Base-by-base conservation (phyloP, 306 rosid species). In the Cucumis hystrix region DNA sequence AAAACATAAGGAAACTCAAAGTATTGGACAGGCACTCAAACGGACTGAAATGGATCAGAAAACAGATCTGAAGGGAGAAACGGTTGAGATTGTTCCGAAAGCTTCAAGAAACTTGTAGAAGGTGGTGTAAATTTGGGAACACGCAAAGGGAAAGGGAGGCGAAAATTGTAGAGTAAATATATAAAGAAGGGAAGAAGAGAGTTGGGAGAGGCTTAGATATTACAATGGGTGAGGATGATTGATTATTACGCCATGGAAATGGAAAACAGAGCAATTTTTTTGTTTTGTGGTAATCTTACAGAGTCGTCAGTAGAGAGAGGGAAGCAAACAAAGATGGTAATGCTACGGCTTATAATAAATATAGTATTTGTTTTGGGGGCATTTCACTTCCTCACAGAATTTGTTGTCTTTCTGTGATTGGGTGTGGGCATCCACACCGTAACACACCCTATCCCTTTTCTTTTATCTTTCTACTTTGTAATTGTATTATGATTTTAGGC, bases 241-340 rank as follows among this genome's bases (percentile, higher is more conserved):
- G 62, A 14, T n/a, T 8, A 2, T 2, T 23, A 75, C 21, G 66
- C 52, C 35, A 58, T 17, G 39, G 4, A 39, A 75, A 75, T 30
- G 39, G 7, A 57, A 75, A 75, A 75, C 79, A 75, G 79, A 75
- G 79, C 57, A 75, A 56, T n/a, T 6, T 2, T 23, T 28, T 28
- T 28, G 30, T 74, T 35, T 74, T 74, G 63, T 35, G 18, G 52
- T 17, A 25, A 2, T 33, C 10, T 73, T 73, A 52, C 20, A 72
- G 56, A 25, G 63, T 30, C 1, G 3, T 6, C 6, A 14, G 10
- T 8, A 4, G 17, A 60, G 39, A 8, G 45, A 63, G 69, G 20
- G 45, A 63, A 63, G 16, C 45, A 2, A 63, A 33, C 69, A 35
- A 16, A 20, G 12, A 63, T 1, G 69, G 0, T 12, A 28, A 28